Base-by-base conservation (phyloP, 2,329 filamentous ascomycete species). In the Xylariaceae sp. region DNA sequence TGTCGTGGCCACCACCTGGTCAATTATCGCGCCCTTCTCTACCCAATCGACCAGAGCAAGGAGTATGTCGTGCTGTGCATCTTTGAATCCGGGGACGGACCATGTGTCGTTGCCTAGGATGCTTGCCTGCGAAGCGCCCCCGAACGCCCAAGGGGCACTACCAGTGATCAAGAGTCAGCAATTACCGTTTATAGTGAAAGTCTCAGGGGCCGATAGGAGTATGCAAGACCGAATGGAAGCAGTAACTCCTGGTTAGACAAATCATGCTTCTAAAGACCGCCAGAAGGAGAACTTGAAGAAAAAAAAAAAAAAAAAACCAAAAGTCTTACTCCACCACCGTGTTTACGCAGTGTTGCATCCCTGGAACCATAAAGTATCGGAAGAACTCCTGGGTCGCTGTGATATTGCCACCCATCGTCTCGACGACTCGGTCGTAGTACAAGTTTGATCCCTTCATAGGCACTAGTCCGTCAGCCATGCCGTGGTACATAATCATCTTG, bases 341-440 rank as follows among this genome's bases (percentile, higher is more conserved):
- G 50, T 56, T 30, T 16, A 58, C 50, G 59, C 81, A 83, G 64
- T 83, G 81, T 9, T 67, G 69, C 77, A 82, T 79, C 0, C 81
- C 81, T 0, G 80, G 79, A n/a, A 84, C 73, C 16, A 69, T 70
- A 61, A 83, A 83, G 60, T 78, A 77, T 0, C 72, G 67, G 66
- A 80, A 85, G 64, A 80, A 80, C 8, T 78, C 73, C 2, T 76
- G 78, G 16, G 78, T 74, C 7, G 47, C 54, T 11, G 61, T 60
- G 29, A 66, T 42, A 11, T 67, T 60, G 2, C 67, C 63, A 1
- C 63, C 65, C 65, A 68, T 71, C 6, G 58, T 53, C 3, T 59
- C 7, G 15, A 64, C 58, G 8, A 66, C 64, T 18, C 58, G 60
- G 30, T 70, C 59, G 59, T 74, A 75, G 51, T 72, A 74, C 32